Percentiles rank a stretch among this genome's conserved stretches.
Evolutionary conservation across 257 asterid species (phyloP).

Genomic region (Lycium ferocissimum): DNA sequence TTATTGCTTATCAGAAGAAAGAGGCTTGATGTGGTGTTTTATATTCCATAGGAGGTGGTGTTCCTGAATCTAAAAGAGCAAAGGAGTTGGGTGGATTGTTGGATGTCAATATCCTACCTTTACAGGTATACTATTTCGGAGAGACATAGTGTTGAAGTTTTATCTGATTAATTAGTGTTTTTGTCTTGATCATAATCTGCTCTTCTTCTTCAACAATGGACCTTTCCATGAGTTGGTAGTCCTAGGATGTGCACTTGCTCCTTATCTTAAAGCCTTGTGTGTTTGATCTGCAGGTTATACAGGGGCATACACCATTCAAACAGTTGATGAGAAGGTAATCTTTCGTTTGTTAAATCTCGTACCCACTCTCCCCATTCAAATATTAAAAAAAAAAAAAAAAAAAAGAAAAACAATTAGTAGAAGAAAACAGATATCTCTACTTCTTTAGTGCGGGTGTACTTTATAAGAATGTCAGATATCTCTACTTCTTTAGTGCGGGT

Average conservation of each 20-base stretch:
- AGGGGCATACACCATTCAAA: slow-evolving; percentile 89
- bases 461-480: neutral
- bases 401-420: neutral
- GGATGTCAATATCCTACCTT: slow-evolving; percentile 60
- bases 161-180: slow-evolving; percentile 10
- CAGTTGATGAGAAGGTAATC: slow-evolving; percentile 64
- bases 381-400: neutral
- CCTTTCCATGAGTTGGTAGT: slow-evolving; percentile 1
- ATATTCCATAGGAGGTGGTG: slow-evolving; percentile 78
- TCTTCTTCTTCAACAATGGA: slow-evolving; percentile 24
- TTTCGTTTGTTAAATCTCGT: slow-evolving; percentile 24
- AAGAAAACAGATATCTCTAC: slow-evolving; percentile 14
- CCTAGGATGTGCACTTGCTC: neutral
- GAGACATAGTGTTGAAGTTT: slow-evolving; percentile 11
- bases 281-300: slow-evolving; percentile 76
- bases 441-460: neutral
- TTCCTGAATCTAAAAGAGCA: slow-evolving; percentile 89
- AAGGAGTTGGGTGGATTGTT: slow-evolving; percentile 65
- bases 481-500: neutral
- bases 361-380: neutral
- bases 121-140: slow-evolving; percentile 59
- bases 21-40: slow-evolving; percentile 31
- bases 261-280: neutral
- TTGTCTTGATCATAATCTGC: neutral
- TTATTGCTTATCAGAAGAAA: slow-evolving; percentile 23